Percentiles rank a stretch among this genome's conserved stretches.
These are phyloP conservation scores for Iris macrosiphon DNA, from an alignment of 106 monocot genomes.

Conservation along the genomic window DNA sequence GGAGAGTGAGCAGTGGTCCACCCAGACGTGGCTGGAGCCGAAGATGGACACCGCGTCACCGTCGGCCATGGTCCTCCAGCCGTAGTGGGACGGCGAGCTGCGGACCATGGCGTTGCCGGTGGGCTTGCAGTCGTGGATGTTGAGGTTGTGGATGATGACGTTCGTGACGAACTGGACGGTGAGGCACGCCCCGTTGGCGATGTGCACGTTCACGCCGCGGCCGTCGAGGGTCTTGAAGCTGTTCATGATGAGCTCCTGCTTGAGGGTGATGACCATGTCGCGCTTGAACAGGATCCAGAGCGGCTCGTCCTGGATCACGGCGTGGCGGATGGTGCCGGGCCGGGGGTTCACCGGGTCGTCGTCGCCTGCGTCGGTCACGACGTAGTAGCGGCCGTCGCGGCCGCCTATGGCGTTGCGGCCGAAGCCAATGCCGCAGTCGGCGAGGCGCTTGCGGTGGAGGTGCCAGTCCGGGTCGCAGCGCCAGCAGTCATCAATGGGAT, in stretches of 20 bases:
- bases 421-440: conserved; percentile 40
- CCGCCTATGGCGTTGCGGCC: conserved; percentile 48
- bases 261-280: conserved; percentile 45
- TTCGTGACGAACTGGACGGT: conserved; percentile 34
- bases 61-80: conserved; percentile 40
- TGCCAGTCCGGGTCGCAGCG: conserved; percentile 9
- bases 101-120: conserved; percentile 29
- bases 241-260: conserved; percentile 48
- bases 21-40: conserved; percentile 37
- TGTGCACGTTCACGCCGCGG: conserved; percentile 32
- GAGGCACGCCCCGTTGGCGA: conserved; percentile 40
- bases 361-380: conserved; percentile 36
- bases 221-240: conserved; percentile 26
- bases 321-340: conserved; percentile 44
- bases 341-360: conserved; percentile 29
- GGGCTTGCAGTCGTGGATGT: conserved; percentile 19
- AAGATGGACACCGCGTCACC: conserved; percentile 38
- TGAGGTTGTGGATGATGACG: conserved; percentile 11
- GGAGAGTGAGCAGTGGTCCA: conserved; percentile 35
- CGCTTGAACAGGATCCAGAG: conserved; percentile 36
- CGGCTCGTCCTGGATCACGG: conserved; percentile 35
- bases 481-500: conserved; percentile 25
- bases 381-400: conserved; percentile 26
- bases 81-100: conserved; percentile 35
- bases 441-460: conserved; percentile 18